phyloP scores from a whole-genome alignment of 2,329 filamentous ascomycete species.

The Sporothrix phasma region DNA sequence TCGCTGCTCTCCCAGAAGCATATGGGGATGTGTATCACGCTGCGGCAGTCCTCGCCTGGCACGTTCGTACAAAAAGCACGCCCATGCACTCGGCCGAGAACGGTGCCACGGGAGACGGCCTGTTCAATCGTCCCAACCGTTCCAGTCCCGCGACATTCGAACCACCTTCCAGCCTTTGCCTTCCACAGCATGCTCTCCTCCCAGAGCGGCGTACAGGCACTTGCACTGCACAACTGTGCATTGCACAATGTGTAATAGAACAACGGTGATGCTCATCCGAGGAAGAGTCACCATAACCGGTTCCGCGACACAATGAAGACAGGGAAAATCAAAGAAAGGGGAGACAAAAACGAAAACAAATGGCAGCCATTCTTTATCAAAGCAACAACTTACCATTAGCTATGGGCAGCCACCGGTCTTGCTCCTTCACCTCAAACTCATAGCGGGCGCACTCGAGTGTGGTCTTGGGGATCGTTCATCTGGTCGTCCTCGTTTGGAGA shows the following conservation, averaged over 20 bases:
- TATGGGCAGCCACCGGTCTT: slow-evolving; percentile 98
- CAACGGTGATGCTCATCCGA: background rate
- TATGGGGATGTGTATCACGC: slow-evolving; percentile 6
- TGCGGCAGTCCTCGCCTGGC: background rate
- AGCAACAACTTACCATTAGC: slow-evolving; percentile 83
- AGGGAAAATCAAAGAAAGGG: background rate
- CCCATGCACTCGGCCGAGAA: slow-evolving; percentile 1
- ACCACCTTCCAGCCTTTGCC: background rate
- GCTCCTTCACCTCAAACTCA: slow-evolving; percentile 98
- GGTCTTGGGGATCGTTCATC: slow-evolving; percentile 80
- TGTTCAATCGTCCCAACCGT: background rate
- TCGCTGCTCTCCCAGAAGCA: background rate
- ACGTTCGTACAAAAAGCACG: background rate
- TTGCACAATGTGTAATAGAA: background rate
- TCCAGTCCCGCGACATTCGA: background rate
- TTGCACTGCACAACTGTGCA: background rate
- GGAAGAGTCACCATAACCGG: background rate
- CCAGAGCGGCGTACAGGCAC: background rate
- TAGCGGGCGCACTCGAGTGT: slow-evolving; percentile 66
- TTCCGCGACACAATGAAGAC: background rate
- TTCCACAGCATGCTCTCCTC: background rate
- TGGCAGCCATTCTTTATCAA: slow-evolving; percentile 22
- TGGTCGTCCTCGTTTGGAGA: slow-evolving; percentile 88
- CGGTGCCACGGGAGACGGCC: background rate
- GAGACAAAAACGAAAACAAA: slow-evolving; percentile 6